phyloP scores from a whole-genome alignment of 75 land plant species.

The Cryptomeria japonica region DNA sequence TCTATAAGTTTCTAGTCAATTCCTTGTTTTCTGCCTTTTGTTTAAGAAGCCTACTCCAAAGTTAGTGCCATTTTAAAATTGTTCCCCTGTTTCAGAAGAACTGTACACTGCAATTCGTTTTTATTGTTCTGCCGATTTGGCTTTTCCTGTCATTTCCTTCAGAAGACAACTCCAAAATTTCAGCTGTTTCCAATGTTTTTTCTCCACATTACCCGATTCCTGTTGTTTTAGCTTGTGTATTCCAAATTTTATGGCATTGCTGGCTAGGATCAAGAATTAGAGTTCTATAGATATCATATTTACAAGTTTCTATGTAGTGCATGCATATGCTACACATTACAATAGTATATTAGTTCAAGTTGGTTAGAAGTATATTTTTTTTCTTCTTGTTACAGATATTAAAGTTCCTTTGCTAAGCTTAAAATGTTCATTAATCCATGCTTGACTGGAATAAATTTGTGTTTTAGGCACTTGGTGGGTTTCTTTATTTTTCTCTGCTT shows the following conservation, averaged over 20 bases:
- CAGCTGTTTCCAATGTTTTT: background rate
- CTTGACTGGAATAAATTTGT: background rate
- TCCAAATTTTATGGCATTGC: background rate
- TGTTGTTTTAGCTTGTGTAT: background rate
- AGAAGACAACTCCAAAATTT: background rate
- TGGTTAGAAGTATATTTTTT: background rate
- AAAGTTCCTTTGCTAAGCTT: background rate
- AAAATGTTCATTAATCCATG: background rate
- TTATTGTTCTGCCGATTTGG: background rate
- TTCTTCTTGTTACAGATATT: background rate
- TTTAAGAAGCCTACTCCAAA: background rate
- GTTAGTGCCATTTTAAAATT: background rate
- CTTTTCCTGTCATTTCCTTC: background rate
- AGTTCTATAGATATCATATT: background rate
- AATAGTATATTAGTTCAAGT: background rate
- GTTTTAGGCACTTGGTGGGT: conserved; percentile 92
- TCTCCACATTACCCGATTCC: background rate
- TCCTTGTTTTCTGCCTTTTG: background rate
- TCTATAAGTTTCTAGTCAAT: background rate
- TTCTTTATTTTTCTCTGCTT: conserved; percentile 84
- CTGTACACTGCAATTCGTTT: background rate
- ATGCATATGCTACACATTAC: background rate
- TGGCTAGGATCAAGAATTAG: background rate
- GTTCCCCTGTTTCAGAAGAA: background rate
- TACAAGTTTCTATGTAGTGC: background rate